Base-by-base conservation (phyloP, 371 early-diverging fungal genomes). In the Lichtheimia hyalospora region DNA sequence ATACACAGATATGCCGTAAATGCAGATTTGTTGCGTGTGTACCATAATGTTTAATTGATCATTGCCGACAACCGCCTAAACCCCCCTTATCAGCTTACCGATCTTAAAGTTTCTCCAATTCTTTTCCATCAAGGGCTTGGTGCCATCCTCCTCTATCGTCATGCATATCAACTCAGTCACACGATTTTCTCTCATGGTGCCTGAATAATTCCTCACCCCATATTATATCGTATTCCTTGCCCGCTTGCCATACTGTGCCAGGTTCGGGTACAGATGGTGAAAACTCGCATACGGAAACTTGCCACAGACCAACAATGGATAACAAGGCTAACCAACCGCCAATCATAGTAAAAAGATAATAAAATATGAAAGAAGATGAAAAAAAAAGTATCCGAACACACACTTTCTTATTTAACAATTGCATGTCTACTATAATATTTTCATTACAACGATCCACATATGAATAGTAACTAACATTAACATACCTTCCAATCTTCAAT, bases 201-300 rank as follows among this genome's bases (percentile, higher is more conserved):
- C 16, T 13, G 6, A 46, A 46, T 46, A 46, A 46, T 18, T 34
- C 43, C n/a, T 73, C 75, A 71, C 79, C 62, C 81, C 81, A 80
- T n/a, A 53, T 54, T 52, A 80, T 80, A 21, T 67, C 57, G 51
- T 74, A 70, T 43, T 66, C 55, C 63, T 73, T 52, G 44, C 77
- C 77, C 15, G 57, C 56, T 39, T 64, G 71, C 81, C 81, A 80
- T 39, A 77, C 62, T 16, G 81, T 80, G 21, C 75, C 77, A 39
- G 81, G 81, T 40, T 71, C 74, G 44, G 81, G 81, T 49, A 69
- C 64, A 34, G 64, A 70, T 7, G 81, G 81, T 40, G 81, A 67
- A 54, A 80, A 34, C 28, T 15, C 49, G 46, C 46, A 46, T 2
- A 21, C 46, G 21, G 16, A 15, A 46, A 21, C 46, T 34, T 34